phyloP scores from a whole-genome alignment of 306 rosid genomes.

The Ormosia semicastrata region DNA sequence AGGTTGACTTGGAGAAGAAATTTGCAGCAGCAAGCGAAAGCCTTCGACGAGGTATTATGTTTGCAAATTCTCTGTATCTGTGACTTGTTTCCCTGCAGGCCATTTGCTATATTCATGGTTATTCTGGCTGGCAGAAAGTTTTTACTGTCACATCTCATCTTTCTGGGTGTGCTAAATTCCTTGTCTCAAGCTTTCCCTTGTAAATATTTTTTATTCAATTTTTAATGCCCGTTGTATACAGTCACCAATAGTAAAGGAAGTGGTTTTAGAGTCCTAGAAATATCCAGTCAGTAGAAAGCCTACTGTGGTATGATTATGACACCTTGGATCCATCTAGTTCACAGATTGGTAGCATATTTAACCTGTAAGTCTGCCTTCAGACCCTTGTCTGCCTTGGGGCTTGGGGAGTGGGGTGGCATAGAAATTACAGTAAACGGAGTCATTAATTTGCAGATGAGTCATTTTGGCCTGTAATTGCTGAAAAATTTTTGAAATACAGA shows the following conservation, averaged over 20 bases:
- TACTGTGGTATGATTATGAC: neutral
- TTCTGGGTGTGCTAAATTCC: constrained; percentile 22
- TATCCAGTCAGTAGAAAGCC: neutral
- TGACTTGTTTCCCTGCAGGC: constrained; percentile 44
- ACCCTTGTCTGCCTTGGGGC: constrained; percentile 24
- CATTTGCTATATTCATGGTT: neutral
- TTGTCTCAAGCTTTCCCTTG: constrained; percentile 18
- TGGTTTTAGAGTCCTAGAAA: constrained; percentile 2
- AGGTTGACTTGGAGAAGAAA: constrained; percentile 73
- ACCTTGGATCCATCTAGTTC: neutral
- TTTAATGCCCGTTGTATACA: constrained; percentile 1
- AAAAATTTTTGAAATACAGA: neutral
- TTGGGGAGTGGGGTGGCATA: constrained; percentile 2
- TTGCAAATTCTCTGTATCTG: constrained; percentile 90
- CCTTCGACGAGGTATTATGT: constrained; percentile 96
- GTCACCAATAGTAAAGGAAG: neutral
- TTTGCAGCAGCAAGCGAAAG: constrained; percentile 88
- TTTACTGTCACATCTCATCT: neutral
- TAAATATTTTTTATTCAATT: neutral
- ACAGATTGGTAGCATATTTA: neutral
- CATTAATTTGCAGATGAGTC: neutral
- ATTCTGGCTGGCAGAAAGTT: constrained; percentile 15
- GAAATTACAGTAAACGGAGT: constrained; percentile 12
- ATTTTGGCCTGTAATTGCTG: constrained; percentile 17
- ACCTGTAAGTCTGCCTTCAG: neutral